Evolutionary conservation across 352 stramenopile species (phyloP).

Genomic region (Pythium insidiosum): DNA sequence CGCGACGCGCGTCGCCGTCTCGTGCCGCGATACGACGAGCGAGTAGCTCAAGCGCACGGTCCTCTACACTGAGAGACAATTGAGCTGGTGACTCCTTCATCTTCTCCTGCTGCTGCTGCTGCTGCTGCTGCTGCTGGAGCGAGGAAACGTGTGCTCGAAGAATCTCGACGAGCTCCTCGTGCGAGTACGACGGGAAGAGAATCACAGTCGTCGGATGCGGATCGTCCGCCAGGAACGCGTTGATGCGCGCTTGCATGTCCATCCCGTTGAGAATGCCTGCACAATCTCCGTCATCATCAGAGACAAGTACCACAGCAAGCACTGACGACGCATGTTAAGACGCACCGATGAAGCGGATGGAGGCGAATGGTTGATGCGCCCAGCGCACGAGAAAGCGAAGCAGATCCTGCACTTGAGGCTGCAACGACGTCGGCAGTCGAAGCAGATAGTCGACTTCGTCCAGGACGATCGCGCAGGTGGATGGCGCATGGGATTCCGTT

Average conservation of each 20-base stretch:
- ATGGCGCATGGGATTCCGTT: not conserved
- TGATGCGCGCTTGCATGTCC: slow-evolving; percentile 61
- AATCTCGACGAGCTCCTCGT: slow-evolving; percentile 39
- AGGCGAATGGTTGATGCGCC: slow-evolving; percentile 23
- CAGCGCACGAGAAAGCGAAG: slow-evolving; percentile 54
- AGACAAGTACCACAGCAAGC: not conserved
- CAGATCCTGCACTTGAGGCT: slow-evolving; percentile 37
- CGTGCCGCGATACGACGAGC: slow-evolving; percentile 56
- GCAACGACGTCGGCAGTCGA: slow-evolving; percentile 27
- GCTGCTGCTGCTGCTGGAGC: not conserved
- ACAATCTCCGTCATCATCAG: not conserved
- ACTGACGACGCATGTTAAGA: not conserved
- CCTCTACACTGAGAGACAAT: too few species aligned
- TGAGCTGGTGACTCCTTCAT: too few species aligned
- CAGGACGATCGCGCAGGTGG: slow-evolving; percentile 31
- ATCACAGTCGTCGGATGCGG: slow-evolving; percentile 21
- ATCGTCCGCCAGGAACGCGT: slow-evolving; percentile 18
- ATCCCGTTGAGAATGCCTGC: slow-evolving; percentile 56
- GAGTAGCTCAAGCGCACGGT: slow-evolving; percentile 48
- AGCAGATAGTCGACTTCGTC: slow-evolving; percentile 66
- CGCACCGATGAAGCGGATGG: slow-evolving; percentile 37
- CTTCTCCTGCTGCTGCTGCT: not conserved
- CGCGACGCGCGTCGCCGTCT: slow-evolving; percentile 56
- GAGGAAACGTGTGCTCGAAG: slow-evolving; percentile 28
- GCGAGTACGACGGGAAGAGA: slow-evolving; percentile 52